Evolutionary conservation across 352 stramenopile species (phyloP).

Genomic region (Phytophthora macrochlamydospora): DNA sequence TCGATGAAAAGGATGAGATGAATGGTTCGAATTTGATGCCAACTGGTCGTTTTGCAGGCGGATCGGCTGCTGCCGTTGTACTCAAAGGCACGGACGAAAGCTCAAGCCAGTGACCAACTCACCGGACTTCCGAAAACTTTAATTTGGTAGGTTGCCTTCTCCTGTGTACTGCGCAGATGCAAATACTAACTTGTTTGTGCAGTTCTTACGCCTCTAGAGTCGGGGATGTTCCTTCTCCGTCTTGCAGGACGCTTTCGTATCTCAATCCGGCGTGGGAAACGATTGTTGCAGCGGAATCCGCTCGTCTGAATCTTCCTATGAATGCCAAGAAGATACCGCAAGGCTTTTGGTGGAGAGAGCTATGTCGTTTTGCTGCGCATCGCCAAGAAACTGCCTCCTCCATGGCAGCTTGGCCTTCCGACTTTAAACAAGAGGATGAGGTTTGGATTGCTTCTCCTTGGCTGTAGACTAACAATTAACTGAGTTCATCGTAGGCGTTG

Average conservation of each 20-base stretch:
- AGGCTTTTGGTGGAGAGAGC: constrained; percentile 32
- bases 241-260: constrained; percentile 39
- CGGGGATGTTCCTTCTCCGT: constrained; percentile 30
- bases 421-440: constrained; percentile 55
- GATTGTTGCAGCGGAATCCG: constrained; percentile 6
- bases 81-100: constrained; percentile 12
- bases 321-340: constrained; percentile 7
- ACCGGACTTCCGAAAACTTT: constrained; percentile 22
- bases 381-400: constrained; percentile 14
- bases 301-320: constrained; percentile 10
- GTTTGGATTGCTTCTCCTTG: constrained; percentile 13
- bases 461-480: not conserved
- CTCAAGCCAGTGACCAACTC: constrained; percentile 1
- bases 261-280: constrained; percentile 34
- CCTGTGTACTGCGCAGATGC: not conserved
- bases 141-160: constrained; percentile 26
- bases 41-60: constrained; percentile 4
- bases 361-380: constrained; percentile 34
- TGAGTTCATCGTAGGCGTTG: constrained; percentile 15
- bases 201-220: constrained; percentile 42
- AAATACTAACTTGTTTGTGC: not conserved
- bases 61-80: constrained; percentile 21
- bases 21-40: not conserved
- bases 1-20: not conserved
- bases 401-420: not conserved